Evolutionary conservation across 495 filamentous ascomycete species (phyloP), one percentile per base, ranked within the genome.

Genomic region (Podospora australis): DNA sequence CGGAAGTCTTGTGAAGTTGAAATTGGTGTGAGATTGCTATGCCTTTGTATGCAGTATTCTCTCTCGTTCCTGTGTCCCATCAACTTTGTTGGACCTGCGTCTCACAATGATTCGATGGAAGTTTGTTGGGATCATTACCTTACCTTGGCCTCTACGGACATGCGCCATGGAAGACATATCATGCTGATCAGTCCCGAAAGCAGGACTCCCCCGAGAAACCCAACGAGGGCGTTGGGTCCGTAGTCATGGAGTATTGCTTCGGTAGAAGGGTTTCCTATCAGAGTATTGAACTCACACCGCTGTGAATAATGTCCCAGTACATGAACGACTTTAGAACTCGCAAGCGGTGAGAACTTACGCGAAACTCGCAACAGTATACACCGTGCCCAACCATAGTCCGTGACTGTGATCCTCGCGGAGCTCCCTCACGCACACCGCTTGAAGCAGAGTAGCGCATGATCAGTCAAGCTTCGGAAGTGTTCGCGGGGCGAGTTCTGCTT

Each of bases 351-450:
- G 6, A 11, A 22, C 56, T 58, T 58, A 57, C 62, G 60, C 58
- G 49, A 64, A 38, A 20, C 58, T 53, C 35, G 46, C 47, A 34
- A 66, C 32, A 4, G 39, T 53, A 42, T 64, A 66, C 3, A 49
- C 53, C 0, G 48, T 62, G 0, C 63, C 63, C 2, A 65, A 39
- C 57, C 59, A 63, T 3, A 54, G 62, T 19, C 60, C 58, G 1
- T 41, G 56, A 24, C 24, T 48, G 11, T 49, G 50, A 29, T 52
- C 50, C 8, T 30, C 39, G 45, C 54, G 59, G 1, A 66, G 58
- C 3, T 46, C 45, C 16, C 49, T 57, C n/a, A 66, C 50, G 40
- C 63, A 62, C n/a, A 51, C 11, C 9, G 44, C 21, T 14, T 21
- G 0, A 7, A 13, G 22, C 14, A 9, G 21, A 20, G 24, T n/a